These are phyloP conservation scores for Suillus spraguei DNA, from an alignment of 768 basidiomycete species.

Conservation along the genomic window DNA sequence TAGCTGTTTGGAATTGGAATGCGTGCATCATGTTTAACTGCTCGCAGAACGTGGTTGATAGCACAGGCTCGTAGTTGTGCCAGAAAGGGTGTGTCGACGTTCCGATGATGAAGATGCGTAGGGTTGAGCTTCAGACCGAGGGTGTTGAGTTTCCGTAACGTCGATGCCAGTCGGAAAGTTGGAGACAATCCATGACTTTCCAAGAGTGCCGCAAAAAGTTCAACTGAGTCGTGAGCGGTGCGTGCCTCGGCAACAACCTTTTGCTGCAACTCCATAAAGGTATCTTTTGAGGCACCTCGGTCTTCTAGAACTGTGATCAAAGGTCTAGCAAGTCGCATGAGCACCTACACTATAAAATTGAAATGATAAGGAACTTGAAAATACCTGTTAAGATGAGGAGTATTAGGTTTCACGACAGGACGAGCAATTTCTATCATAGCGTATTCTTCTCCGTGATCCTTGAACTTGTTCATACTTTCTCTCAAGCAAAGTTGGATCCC, in stretches of 20 bases:
- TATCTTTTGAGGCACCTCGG: slow-evolving; percentile 58
- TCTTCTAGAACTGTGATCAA: slow-evolving; percentile 82
- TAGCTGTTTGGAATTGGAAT: slow-evolving; percentile 71
- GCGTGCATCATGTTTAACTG: slow-evolving; percentile 75
- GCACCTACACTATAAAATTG: not conserved
- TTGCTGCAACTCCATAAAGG: slow-evolving; percentile 66
- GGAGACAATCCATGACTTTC: slow-evolving; percentile 47
- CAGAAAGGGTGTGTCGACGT: slow-evolving; percentile 60
- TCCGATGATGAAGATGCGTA: slow-evolving; percentile 30
- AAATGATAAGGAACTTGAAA: not conserved
- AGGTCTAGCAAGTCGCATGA: slow-evolving; percentile 44
- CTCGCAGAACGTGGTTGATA: slow-evolving; percentile 65
- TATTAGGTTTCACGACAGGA: slow-evolving; percentile 59
- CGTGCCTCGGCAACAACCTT: slow-evolving; percentile 55
- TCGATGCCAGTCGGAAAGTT: slow-evolving; percentile 49
- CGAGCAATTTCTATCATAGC: slow-evolving; percentile 77
- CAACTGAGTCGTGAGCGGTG: slow-evolving; percentile 60
- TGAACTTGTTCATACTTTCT: slow-evolving; percentile 77
- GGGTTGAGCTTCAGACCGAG: slow-evolving; percentile 51
- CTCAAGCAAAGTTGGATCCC: slow-evolving; percentile 72
- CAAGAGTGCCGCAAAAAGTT: slow-evolving; percentile 51
- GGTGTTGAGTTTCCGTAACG: slow-evolving; percentile 52
- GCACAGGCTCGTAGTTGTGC: slow-evolving; percentile 59
- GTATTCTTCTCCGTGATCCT: slow-evolving; percentile 44
- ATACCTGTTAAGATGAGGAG: slow-evolving; percentile 74